Percentiles rank a stretch among this genome's conserved stretches.
phyloP scores from a whole-genome alignment of 257 asterid genomes.

The Ilex asprella region DNA sequence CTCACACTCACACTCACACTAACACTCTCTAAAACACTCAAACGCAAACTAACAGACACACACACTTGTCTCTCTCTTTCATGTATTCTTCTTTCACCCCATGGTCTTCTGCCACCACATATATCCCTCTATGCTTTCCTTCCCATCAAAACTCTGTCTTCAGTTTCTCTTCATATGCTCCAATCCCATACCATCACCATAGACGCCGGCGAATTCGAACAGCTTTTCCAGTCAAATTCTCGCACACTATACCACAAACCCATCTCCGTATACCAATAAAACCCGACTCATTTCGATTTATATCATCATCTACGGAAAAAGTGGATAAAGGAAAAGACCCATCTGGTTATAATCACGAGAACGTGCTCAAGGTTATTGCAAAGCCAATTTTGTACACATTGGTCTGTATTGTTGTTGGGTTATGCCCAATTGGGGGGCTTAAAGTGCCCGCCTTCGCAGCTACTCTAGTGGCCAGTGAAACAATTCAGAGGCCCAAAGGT shows the following conservation, averaged over 20 bases:
- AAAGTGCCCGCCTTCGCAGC: slow-evolving; percentile 47
- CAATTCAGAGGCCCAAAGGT: slow-evolving; percentile 8
- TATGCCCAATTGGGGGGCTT: slow-evolving; percentile 45
- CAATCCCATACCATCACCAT: slow-evolving; percentile 1
- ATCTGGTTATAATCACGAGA: slow-evolving; percentile 15
- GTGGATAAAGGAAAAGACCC: slow-evolving; percentile 7
- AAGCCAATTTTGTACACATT: slow-evolving; percentile 55
- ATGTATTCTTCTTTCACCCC: slow-evolving; percentile 7
- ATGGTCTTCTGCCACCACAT: not conserved
- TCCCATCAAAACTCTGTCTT: slow-evolving; percentile 3
- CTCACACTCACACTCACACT: no score
- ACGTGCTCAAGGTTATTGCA: slow-evolving; percentile 24
- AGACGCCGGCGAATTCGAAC: not conserved
- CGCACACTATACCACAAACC: slow-evolving; percentile 1
- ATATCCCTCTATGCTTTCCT: not conserved
- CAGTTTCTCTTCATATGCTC: slow-evolving; percentile 1
- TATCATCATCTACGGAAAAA: not conserved
- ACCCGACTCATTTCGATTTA: not conserved
- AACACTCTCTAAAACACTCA: no score
- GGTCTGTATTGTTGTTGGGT: slow-evolving; percentile 38
- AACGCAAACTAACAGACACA: no score
- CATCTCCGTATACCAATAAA: not conserved
- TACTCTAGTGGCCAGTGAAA: slow-evolving; percentile 15
- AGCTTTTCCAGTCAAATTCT: slow-evolving; percentile 4
- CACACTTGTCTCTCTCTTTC: not conserved